A percentile compares a stretch with the other conserved stretches of the same genome.
Evolutionary conservation across 23 red algal genomes (phyloP).

Genomic region (Rhodosorus marinus): DNA sequence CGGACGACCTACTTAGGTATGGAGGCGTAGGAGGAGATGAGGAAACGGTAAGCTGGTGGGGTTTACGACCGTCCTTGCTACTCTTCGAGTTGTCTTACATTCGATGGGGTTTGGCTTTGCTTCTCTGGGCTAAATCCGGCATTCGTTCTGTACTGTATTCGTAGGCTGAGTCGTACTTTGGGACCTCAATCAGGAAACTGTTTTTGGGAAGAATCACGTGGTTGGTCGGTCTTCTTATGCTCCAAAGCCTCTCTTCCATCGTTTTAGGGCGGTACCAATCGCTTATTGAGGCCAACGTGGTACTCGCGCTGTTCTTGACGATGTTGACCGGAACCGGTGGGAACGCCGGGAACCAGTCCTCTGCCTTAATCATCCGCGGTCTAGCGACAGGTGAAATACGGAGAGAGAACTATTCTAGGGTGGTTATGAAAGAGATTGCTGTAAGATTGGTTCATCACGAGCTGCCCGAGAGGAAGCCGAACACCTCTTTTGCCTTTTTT

Average conservation of each 20-base stretch:
- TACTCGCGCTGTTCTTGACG: constrained; percentile 30
- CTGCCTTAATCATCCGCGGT: constrained; percentile 8
- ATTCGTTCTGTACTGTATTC: neutral
- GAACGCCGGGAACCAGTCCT: constrained; percentile 26
- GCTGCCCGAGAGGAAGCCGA: too few species aligned
- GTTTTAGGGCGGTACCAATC: constrained; percentile 6
- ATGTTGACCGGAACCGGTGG: constrained; percentile 23
- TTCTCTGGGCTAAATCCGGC: too few species aligned
- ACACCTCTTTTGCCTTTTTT: too few species aligned
- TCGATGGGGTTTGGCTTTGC: too few species aligned
- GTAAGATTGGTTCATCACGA: too few species aligned
- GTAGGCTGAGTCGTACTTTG: neutral
- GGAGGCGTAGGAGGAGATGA: constrained; percentile 13
- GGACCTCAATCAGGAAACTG: neutral
- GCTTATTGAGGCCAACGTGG: constrained; percentile 29
- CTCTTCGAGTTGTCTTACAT: too few species aligned
- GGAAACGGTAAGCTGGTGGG: too few species aligned
- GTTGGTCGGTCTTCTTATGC: constrained; percentile 21
- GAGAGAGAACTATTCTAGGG: constrained; percentile 2
- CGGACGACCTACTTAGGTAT: constrained; percentile 16
- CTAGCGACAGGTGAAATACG: constrained; percentile 25
- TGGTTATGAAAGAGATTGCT: constrained; percentile 9
- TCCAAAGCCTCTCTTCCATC: constrained; percentile 19
- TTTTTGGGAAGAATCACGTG: neutral
- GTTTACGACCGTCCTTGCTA: too few species aligned